Percentiles rank a stretch among this genome's conserved stretches.
phyloP scores from a whole-genome alignment of 2,329 filamentous ascomycete genomes.

The Pseudogymnoascus pannorum region DNA sequence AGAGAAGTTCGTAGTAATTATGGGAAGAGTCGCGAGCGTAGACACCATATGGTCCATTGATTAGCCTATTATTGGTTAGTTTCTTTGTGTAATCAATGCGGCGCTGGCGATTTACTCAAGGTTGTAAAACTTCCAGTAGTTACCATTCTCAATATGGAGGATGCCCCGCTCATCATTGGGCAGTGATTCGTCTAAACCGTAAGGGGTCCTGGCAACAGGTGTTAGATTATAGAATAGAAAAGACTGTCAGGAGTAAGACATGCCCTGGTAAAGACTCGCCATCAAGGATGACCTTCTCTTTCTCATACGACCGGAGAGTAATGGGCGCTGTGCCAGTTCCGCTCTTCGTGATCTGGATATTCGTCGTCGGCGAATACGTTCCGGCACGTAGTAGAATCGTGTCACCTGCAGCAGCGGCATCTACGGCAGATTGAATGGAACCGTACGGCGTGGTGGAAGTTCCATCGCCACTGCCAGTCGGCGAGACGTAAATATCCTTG shows the following conservation, averaged over 20 bases:
- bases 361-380: conserved; percentile 38
- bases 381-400: conserved; percentile 38
- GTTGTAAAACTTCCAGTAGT: conserved; percentile 40
- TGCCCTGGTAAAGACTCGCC: conserved; percentile 32
- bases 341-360: conserved; percentile 41
- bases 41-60: conserved; percentile 34
- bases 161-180: conserved; percentile 38
- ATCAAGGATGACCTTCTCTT: conserved; percentile 39
- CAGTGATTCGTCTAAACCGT: conserved; percentile 33
- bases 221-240: neutral
- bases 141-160: conserved; percentile 38
- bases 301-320: conserved; percentile 36
- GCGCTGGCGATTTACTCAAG: conserved; percentile 22
- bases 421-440: conserved; percentile 40
- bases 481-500: conserved; percentile 36
- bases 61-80: conserved; percentile 17
- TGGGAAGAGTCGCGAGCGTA: conserved; percentile 30
- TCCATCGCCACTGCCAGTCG: conserved; percentile 36
- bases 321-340: conserved; percentile 36
- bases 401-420: conserved; percentile 39
- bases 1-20: conserved; percentile 32
- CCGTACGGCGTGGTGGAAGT: conserved; percentile 35
- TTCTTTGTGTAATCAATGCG: neutral
- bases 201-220: conserved; percentile 31
- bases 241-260: neutral